These are phyloP conservation scores for Rubroboletus pulcherrimus DNA, from an alignment of 768 basidiomycete species.

Conservation along the genomic window DNA sequence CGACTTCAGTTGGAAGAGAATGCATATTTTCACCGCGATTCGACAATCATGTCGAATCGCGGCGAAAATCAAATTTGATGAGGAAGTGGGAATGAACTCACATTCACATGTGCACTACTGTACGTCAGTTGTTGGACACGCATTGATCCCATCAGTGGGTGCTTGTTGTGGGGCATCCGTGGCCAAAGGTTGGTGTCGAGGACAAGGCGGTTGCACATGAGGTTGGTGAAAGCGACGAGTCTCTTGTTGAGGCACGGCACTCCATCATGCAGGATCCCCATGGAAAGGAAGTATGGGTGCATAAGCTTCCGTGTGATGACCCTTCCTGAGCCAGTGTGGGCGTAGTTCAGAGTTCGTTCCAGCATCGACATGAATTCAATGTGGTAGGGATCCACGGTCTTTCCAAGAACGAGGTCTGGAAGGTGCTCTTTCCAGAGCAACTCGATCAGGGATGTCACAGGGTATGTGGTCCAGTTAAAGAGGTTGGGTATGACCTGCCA, in stretches of 20 bases:
- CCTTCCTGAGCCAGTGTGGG: background rate
- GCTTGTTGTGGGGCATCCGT: accelerated
- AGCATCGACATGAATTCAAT: conserved; percentile 9
- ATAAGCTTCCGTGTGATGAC: background rate
- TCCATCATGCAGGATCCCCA: background rate
- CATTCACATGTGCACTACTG: background rate
- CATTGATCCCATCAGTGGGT: background rate
- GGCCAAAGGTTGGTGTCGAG: background rate
- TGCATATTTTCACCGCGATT: too few relatives aligned
- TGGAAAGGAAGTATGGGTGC: background rate
- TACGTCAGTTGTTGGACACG: background rate
- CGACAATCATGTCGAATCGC: too few relatives aligned
- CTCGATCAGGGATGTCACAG: too few relatives aligned
- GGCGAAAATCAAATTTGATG: too few relatives aligned
- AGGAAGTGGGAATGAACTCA: too few relatives aligned
- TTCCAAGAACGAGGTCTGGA: background rate
- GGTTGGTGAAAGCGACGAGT: background rate
- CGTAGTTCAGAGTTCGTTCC: conserved; percentile 1
- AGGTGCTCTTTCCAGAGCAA: too few relatives aligned
- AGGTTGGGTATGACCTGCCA: too few relatives aligned
- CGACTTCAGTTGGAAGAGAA: too few relatives aligned
- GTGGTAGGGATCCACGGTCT: background rate
- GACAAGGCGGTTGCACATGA: background rate
- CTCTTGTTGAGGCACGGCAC: background rate
- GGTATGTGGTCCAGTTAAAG: too few relatives aligned